Conservation (phyloP, 495 filamentous ascomycete genomes). For the Trichoderma gamsii region DNA sequence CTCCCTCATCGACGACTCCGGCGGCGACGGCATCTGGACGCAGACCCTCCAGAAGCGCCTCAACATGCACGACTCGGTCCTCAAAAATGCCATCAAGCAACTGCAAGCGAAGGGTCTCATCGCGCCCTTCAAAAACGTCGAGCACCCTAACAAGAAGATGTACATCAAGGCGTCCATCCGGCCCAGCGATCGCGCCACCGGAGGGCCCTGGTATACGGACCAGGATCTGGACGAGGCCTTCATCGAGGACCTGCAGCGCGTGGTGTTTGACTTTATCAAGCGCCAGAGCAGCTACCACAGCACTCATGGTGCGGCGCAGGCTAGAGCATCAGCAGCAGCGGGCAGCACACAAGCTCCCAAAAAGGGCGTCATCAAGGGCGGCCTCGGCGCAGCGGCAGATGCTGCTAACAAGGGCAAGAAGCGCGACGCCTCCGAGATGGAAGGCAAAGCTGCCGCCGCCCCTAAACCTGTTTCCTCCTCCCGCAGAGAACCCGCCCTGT, state of each 20-base stretch:
- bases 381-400: neutral
- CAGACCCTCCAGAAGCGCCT: slow-evolving; percentile 67
- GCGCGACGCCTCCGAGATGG: slow-evolving; percentile 38
- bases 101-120: slow-evolving; percentile 60
- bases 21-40: slow-evolving; percentile 80
- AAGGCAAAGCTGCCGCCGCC: slow-evolving; percentile 24
- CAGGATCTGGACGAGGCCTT: slow-evolving; percentile 81
- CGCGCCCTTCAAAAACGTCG: slow-evolving; percentile 54
- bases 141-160: slow-evolving; percentile 63
- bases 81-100: slow-evolving; percentile 68
- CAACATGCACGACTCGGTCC: slow-evolving; percentile 69
- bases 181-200: slow-evolving; percentile 81
- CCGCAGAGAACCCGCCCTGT: slow-evolving; percentile 28
- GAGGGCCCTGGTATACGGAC: slow-evolving; percentile 89
- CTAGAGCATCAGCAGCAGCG: neutral
- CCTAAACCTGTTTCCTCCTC: slow-evolving; percentile 27
- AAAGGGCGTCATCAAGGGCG: slow-evolving; percentile 38
- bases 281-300: slow-evolving; percentile 58
- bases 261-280: slow-evolving; percentile 66
- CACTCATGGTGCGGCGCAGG: slow-evolving; percentile 22
- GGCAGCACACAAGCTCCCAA: slow-evolving; percentile 29
- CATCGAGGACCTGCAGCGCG: slow-evolving; percentile 61
- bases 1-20: slow-evolving; percentile 74
- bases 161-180: slow-evolving; percentile 74
- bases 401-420: slow-evolving; percentile 35